Base-by-base conservation (phyloP, 495 filamentous ascomycete species). In the Aspergillus saccharolyticus region DNA sequence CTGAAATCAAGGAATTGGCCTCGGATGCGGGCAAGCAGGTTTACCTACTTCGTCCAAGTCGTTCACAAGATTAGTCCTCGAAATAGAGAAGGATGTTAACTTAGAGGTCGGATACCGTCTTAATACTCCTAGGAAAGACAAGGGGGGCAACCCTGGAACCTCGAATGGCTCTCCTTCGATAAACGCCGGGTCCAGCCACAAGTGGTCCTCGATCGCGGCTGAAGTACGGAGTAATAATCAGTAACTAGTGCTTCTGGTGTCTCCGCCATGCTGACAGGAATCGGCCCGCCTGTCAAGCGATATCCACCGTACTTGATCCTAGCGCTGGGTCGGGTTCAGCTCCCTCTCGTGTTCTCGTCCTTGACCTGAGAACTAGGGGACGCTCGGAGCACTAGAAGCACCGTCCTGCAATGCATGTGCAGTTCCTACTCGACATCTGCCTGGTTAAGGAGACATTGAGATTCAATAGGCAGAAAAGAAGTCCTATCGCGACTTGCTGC, bases 331-430 rank as follows among this genome's bases (percentile, higher is more conserved):
- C 47, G 10, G 17, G 47, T 24, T 30, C 14, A 30, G 22, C 47
- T n/a, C n/a, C 14, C 22, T 24, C 21, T 50, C 47, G 52, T 53
- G 17, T 28, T 45, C 16, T 42, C 42, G 20, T 39, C 18, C 2
- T 19, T 1, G 7, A 19, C 53, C 25, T 19, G 30, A 16, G 24
- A 28, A 52, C 3, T 28, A 44, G 33, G 33, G 30, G 22, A 30
- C 24, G 56, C 56, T 60, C 53, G 54, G 53, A 48, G 48, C 58
- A 52, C 44, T 28, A 30, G 45, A 43, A 24, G 52, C 57, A 63
- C 52, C 59, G 59, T 39, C 12, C 33, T 12, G 33, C 6, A 39
- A 5, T 39, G 33, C 33, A 39, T 39, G 33, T 39, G 33, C 33
- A 39, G 5, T 39, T 39, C 10, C 4, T 39, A 2, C 33, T 15